Percentiles rank a stretch among this genome's conserved stretches.
These are phyloP conservation scores for Acanthamoeba polyphaga DNA, from an alignment of 208 protist species.

Conservation along the genomic window DNA sequence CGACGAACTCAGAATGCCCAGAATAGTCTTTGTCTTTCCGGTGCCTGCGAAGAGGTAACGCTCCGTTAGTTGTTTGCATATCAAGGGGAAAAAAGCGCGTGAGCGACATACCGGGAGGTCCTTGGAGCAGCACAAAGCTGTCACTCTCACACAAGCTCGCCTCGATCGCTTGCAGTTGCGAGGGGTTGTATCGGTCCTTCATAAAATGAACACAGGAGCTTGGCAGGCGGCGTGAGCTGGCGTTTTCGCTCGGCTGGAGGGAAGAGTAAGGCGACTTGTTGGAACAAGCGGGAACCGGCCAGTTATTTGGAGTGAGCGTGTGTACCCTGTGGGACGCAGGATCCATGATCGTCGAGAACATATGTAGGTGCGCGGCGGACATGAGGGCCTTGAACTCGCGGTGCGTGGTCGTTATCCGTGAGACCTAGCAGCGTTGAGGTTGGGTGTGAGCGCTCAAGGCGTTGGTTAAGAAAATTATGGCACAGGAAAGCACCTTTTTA, in stretches of 20 bases:
- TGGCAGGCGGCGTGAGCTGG: not conserved
- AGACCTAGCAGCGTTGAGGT: conserved; percentile 18
- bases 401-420: conserved; percentile 21
- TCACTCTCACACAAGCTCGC: not conserved
- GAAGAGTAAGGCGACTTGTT: not conserved
- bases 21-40: conserved; percentile 90
- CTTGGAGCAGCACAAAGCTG: conserved; percentile 84
- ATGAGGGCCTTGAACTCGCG: conserved; percentile 42
- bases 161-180: conserved; percentile 61
- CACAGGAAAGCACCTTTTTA: not conserved
- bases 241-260: not conserved
- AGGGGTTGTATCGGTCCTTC: conserved; percentile 49
- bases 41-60: too few species aligned
- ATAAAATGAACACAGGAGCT: not conserved
- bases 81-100: not conserved
- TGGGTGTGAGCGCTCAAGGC: not conserved
- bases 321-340: not conserved
- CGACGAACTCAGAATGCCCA: conserved; percentile 85
- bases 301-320: too few species aligned
- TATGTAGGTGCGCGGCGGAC: not conserved
- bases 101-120: conserved; percentile 84
- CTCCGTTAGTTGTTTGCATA: too few species aligned
- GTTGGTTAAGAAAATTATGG: not conserved
- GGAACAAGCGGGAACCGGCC: too few species aligned
- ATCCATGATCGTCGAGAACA: conserved; percentile 42